Percentiles rank a stretch among this genome's conserved stretches.
These are phyloP conservation scores for Pisolithus sp. DNA, from an alignment of 768 basidiomycete species.

Conservation along the genomic window DNA sequence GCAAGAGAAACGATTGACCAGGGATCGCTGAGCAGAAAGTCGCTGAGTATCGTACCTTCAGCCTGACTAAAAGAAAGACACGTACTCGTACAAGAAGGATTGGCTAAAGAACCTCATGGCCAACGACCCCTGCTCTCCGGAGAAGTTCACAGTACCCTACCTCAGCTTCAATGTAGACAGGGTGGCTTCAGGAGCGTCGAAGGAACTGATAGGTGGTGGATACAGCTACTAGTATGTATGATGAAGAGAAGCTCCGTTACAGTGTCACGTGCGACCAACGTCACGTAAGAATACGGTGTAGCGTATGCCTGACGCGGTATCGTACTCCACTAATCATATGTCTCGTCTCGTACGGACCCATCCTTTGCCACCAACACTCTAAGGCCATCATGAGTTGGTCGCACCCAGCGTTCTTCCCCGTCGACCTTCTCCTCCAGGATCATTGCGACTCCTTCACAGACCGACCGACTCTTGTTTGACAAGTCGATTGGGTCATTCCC, in stretches of 20 bases:
- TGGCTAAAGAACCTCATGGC: conserved; percentile 50
- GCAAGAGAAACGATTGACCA: conserved; percentile 91
- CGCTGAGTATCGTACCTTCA: not conserved
- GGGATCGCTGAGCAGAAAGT: conserved; percentile 59
- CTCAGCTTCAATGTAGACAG: not conserved
- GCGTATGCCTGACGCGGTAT: not conserved
- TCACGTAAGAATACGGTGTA: not conserved
- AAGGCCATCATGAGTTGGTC: conserved; percentile 74
- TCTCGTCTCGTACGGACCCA: conserved; percentile 45
- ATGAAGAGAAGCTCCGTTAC: not conserved
- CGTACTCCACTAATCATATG: conserved; percentile 31
- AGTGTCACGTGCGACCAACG: not conserved
- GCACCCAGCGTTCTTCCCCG: conserved; percentile 50
- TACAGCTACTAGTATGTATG: not conserved
- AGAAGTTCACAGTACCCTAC: not conserved
- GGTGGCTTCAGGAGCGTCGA: too few relatives aligned
- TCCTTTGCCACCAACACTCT: conserved; percentile 41
- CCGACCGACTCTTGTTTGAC: conserved; percentile 26
- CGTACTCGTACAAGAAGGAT: conserved; percentile 53
- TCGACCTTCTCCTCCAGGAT: conserved; percentile 40
- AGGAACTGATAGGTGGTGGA: not conserved
- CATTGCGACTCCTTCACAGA: conserved; percentile 38
- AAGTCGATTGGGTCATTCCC: conserved; percentile 27
- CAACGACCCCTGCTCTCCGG: conserved; percentile 35
- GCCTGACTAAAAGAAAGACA: conserved; percentile 5